Conservation (phyloP, 2,329 filamentous ascomycete species). For the Polychaeton citri region DNA sequence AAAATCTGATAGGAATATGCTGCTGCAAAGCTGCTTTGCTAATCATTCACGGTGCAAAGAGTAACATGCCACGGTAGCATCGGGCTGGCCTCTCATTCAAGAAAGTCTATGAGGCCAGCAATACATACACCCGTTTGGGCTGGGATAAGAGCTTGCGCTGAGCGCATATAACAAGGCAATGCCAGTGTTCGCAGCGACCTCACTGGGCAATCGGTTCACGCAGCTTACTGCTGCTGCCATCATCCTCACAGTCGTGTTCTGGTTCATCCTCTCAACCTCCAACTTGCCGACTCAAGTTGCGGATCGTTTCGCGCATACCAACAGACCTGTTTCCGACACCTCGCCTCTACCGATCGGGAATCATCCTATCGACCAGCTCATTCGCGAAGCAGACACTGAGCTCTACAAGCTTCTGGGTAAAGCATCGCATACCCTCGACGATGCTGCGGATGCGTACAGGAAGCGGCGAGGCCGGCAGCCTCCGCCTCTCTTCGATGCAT, state of each 20-base stretch:
- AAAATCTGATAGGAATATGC: too few species aligned
- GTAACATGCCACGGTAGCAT: too few species aligned
- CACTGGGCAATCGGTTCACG: conserved; percentile 18
- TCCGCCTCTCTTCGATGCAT: conserved; percentile 36
- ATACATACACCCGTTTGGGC: too few species aligned
- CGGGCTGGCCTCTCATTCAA: too few species aligned
- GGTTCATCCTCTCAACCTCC: conserved; percentile 8
- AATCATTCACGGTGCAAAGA: too few species aligned
- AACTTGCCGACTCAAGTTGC: conserved; percentile 1
- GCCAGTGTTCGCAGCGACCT: conserved; percentile 13
- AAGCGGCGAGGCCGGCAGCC: conserved; percentile 33
- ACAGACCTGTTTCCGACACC: neutral
- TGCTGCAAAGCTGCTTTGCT: too few species aligned
- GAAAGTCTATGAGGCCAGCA: too few species aligned
- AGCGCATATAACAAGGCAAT: too few species aligned
- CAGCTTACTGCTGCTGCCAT: conserved; percentile 15
- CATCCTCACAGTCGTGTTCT: conserved; percentile 10
- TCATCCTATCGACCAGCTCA: conserved; percentile 28
- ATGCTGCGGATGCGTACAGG: conserved; percentile 31
- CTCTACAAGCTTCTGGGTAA: conserved; percentile 20
- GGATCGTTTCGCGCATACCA: conserved; percentile 3
- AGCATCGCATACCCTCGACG: conserved; percentile 23
- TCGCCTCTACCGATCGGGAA: conserved; percentile 8
- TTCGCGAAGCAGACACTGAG: conserved; percentile 20
- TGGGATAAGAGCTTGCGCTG: too few species aligned